phyloP scores from a whole-genome alignment of 2,329 filamentous ascomycete species.

The Hymenoscyphus scutula region DNA sequence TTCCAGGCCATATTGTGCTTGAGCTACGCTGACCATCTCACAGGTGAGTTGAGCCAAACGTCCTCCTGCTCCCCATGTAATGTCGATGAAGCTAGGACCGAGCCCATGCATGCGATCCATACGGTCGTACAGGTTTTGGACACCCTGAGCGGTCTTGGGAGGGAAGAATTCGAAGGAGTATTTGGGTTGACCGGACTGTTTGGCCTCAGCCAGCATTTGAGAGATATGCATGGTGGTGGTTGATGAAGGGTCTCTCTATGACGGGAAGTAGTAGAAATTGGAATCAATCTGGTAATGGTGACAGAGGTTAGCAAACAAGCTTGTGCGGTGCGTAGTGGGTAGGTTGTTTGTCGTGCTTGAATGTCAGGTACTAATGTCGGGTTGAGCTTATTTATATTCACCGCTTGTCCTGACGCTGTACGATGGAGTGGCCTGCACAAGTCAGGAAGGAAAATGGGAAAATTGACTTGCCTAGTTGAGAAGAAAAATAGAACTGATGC shows the following conservation, averaged over 20 bases:
- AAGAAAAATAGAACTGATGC: constrained; percentile 18
- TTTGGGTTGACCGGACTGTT: constrained; percentile 74
- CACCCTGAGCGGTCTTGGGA: constrained; percentile 94
- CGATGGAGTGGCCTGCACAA: constrained; percentile 3
- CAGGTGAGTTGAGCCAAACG: constrained; percentile 87
- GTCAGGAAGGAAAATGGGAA: not conserved
- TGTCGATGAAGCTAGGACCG: constrained; percentile 93
- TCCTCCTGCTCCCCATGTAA: constrained; percentile 97
- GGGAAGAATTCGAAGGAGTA: constrained; percentile 99
- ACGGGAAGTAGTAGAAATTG: constrained; percentile 5
- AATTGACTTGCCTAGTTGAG: constrained; percentile 12
- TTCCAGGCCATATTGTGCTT: constrained; percentile 92
- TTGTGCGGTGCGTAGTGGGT: not conserved
- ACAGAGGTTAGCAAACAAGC: constrained; percentile 7
- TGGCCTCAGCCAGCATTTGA: constrained; percentile 81
- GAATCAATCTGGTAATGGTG: constrained; percentile 4
- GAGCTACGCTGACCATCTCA: constrained; percentile 96
- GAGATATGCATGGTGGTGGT: constrained; percentile 82
- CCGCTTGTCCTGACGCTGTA: constrained; percentile 1
- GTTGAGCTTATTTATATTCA: not conserved
- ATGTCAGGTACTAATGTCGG: not conserved
- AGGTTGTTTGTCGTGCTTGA: not conserved
- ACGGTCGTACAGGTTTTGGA: constrained; percentile 98
- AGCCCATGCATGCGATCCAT: constrained; percentile 99
- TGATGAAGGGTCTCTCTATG: not conserved